Base-by-base conservation (phyloP, 2,329 filamentous ascomycete species). In the Colletotrichum sp. region DNA sequence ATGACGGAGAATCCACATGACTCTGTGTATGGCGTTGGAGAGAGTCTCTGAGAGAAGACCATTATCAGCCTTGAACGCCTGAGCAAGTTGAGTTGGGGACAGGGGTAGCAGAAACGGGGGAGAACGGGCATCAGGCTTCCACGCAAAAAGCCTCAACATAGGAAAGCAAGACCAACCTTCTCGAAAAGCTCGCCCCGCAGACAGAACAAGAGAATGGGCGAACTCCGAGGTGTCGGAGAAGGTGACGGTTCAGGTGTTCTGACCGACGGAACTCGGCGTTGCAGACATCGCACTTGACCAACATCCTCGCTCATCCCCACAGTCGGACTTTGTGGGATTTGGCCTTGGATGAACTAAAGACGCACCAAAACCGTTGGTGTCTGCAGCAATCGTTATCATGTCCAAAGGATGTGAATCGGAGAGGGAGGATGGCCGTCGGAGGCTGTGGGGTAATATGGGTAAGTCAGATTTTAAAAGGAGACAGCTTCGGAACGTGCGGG, bases 251-350 rank as follows among this genome's bases (percentile, higher is more conserved):
- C 34, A 70, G 68, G n/a, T 70, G 68, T 18, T 70, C 68, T 16
- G 68, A 28, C n/a, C 68, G 68, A 44, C 68, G 68, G 24, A 70
- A 70, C 57, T 70, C 68, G n/a, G 68, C 57, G n/a, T 60, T 28
- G 60, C 57, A 70, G 12, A 70, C 57, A 39, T 70, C 52, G 18
- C 68, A 70, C 49, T 64, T 70, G 55, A 63, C 26, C 36, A 62
- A 16, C 57, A 32, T 70, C 9, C 15, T 30, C 34, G 34, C 57
- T 21, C n/a, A 8, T n/a, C 18, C 64, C 24, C 21, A 21, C 52
- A 49, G 26, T 32, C 39, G 55, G 21, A 26, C 44, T 39, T 39
- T 34, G 52, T 34, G 67, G 24, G n/a, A 49, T 52, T 52, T 21
- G n/a, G n/a, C n/a, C n/a, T 21, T 21, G 18, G 44, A 52, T 52